Conservation (phyloP, 352 stramenopile species). For the Globisporangium radiosum region DNA sequence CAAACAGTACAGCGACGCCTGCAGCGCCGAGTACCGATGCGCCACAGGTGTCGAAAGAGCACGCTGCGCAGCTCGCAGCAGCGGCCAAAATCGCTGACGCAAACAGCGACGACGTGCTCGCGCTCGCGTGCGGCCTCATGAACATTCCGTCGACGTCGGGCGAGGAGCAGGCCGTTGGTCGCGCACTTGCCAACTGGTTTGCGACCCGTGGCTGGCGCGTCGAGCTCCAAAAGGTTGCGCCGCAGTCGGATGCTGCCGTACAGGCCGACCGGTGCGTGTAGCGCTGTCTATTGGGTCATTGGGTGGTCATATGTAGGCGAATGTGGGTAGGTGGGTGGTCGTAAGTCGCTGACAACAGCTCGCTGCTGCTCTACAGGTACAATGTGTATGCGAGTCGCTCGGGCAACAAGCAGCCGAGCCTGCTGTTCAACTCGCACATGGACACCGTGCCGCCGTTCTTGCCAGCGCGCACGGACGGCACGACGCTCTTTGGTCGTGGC, state of each 20-base stretch:
- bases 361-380: conserved; percentile 22
- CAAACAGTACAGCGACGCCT: not conserved
- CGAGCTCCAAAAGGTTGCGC: conserved; percentile 62
- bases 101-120: conserved; percentile 58
- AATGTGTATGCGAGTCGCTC: conserved; percentile 71
- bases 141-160: conserved; percentile 67
- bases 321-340: too few species aligned
- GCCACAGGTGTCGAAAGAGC: conserved; percentile 29
- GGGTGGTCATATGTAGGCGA: too few species aligned
- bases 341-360: not conserved
- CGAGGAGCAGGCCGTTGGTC: conserved; percentile 63
- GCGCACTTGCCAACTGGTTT: conserved; percentile 63
- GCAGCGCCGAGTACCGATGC: conserved; percentile 1
- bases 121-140: conserved; percentile 58
- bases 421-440: conserved; percentile 87
- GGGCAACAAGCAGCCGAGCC: conserved; percentile 39
- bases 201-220: conserved; percentile 60
- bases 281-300: not conserved
- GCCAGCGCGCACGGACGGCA: conserved; percentile 51
- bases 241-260: conserved; percentile 49
- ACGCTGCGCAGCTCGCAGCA: conserved; percentile 33
- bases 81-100: conserved; percentile 43
- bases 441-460: conserved; percentile 76
- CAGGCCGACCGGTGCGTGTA: conserved; percentile 43
- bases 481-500: conserved; percentile 69